Evolutionary conservation across 108 stramenopile genomes (phyloP).

Genomic region (Cyclotella cryptica): DNA sequence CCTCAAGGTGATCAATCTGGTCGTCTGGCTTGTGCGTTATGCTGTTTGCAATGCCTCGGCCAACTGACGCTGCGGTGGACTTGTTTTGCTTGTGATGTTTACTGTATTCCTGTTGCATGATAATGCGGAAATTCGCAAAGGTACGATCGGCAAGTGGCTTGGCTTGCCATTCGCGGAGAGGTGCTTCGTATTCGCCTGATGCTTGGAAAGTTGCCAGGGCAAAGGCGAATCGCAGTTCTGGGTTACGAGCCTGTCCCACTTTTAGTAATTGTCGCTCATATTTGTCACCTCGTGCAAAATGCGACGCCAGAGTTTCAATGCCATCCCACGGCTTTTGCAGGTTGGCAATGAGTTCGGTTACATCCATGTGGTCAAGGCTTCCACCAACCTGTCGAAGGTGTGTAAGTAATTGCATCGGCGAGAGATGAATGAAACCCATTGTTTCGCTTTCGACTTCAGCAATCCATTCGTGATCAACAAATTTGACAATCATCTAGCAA

Average conservation of each 20-base stretch:
- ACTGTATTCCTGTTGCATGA: neutral
- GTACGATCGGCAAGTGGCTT: neutral
- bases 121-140: slow-evolving; percentile 5
- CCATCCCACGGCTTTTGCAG: slow-evolving; percentile 11
- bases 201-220: slow-evolving; percentile 12
- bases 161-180: slow-evolving; percentile 8
- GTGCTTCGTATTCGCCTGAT: slow-evolving; percentile 5
- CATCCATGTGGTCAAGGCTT: neutral
- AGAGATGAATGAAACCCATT: slow-evolving; percentile 19
- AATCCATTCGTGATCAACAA: slow-evolving; percentile 25
- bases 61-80: neutral
- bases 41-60: slow-evolving; percentile 23
- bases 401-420: neutral
- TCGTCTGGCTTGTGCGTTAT: slow-evolving; percentile 15
- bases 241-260: neutral
- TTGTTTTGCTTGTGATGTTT: slow-evolving; percentile 17
- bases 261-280: neutral
- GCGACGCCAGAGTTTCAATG: slow-evolving; percentile 7
- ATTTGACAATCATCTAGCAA: slow-evolving; percentile 19
- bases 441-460: slow-evolving; percentile 23
- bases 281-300: neutral
- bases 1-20: slow-evolving; percentile 19
- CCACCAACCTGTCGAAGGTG: neutral
- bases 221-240: slow-evolving; percentile 5
- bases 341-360: slow-evolving; percentile 17